phyloP scores from a whole-genome alignment of 805 yeast species.

The Lipomyces sp. region DNA sequence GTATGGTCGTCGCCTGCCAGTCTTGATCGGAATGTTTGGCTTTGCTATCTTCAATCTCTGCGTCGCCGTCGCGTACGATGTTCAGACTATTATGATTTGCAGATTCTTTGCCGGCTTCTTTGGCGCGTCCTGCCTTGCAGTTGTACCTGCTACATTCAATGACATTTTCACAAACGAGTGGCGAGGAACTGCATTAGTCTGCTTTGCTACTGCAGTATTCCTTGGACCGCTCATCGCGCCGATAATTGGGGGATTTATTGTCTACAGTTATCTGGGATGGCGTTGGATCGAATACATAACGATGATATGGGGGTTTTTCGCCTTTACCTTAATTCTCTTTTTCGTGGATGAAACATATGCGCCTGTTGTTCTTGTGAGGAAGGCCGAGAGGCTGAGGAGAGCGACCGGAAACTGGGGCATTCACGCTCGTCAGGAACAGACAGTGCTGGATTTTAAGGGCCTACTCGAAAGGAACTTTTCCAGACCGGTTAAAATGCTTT shows the following conservation, averaged over 20 bases:
- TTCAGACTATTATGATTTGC: conserved; percentile 76
- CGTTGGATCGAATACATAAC: conserved; percentile 79
- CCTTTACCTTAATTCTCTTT: conserved; percentile 50
- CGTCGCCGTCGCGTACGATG: conserved; percentile 72
- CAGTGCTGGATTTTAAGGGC: conserved; percentile 59
- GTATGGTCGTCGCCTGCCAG: conserved; percentile 58
- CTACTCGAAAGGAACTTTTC: conserved; percentile 65
- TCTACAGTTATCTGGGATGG: conserved; percentile 71
- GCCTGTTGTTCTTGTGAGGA: conserved; percentile 65
- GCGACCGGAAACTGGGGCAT: conserved; percentile 83
- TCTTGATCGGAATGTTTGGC: conserved; percentile 61
- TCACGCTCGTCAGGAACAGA: conserved; percentile 75
- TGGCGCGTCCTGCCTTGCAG: conserved; percentile 86
- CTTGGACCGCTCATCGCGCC: conserved; percentile 85
- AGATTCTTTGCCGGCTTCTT: conserved; percentile 79
- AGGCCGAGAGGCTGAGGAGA: conserved; percentile 65
- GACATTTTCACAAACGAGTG: conserved; percentile 69
- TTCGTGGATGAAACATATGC: conserved; percentile 72
- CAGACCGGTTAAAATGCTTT: conserved; percentile 71
- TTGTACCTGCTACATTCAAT: conserved; percentile 84
- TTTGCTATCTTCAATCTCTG: conserved; percentile 69
- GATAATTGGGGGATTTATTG: conserved; percentile 71
- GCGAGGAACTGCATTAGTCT: conserved; percentile 76
- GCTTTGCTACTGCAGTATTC: conserved; percentile 75
- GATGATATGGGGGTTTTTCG: conserved; percentile 61